These are phyloP conservation scores for Hericium coralloides DNA, from an alignment of 768 basidiomycete species.

Conservation along the genomic window DNA sequence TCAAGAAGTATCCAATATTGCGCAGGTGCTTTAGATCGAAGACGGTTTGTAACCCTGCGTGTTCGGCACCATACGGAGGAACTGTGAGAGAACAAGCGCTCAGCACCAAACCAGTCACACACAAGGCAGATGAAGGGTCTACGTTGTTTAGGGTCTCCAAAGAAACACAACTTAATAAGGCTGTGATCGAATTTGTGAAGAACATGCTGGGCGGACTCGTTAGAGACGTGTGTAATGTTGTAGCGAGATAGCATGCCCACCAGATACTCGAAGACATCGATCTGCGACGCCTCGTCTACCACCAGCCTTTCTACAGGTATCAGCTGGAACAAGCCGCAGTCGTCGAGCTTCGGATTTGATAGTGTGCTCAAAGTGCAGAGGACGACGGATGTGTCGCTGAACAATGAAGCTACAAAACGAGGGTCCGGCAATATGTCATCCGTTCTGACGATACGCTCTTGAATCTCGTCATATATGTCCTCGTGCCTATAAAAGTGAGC, in stretches of 20 bases:
- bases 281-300: conserved; percentile 51
- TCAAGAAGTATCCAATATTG: conserved; percentile 28
- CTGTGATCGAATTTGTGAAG: conserved; percentile 30
- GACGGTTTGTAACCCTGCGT: conserved; percentile 32
- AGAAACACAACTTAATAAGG: conserved; percentile 39
- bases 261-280: conserved; percentile 39
- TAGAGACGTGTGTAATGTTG: neutral
- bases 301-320: conserved; percentile 38
- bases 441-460: conserved; percentile 28
- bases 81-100: conserved; percentile 24
- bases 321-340: conserved; percentile 24
- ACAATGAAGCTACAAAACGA: conserved; percentile 1
- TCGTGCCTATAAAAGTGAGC: conserved; percentile 40
- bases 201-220: conserved; percentile 25
- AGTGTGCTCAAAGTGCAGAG: conserved; percentile 47
- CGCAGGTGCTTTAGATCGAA: conserved; percentile 37
- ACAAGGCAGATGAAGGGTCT: conserved; percentile 8
- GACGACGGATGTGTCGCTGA: conserved; percentile 25
- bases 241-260: conserved; percentile 16
- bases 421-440: conserved; percentile 24
- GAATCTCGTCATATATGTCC: conserved; percentile 31
- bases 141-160: conserved; percentile 49
- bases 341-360: conserved; percentile 33
- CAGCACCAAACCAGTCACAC: neutral
- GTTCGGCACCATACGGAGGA: conserved; percentile 41